phyloP scores from a whole-genome alignment of 2,329 filamentous ascomycete genomes.

The Colletotrichum eleusines region DNA sequence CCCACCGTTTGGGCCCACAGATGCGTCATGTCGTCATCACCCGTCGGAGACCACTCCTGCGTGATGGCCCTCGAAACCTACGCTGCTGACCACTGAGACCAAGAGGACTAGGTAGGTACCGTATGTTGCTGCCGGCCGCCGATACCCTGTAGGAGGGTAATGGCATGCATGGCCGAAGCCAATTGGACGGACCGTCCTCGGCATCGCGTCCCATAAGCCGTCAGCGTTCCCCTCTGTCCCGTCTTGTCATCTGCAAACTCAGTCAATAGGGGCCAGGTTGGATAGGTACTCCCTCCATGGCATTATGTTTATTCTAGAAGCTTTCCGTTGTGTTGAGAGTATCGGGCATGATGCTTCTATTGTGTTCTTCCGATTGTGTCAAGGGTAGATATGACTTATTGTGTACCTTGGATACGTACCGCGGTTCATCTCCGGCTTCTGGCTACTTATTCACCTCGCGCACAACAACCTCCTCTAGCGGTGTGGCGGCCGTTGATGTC shows the following conservation, averaged over 20 bases:
- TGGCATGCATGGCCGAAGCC: conserved; percentile 7
- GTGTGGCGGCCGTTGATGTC: background rate
- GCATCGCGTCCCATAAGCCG: conserved; percentile 12
- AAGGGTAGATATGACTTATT: too few species aligned
- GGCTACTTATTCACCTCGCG: background rate
- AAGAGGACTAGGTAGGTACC: background rate
- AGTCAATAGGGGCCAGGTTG: too few species aligned
- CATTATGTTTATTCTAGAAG: too few species aligned
- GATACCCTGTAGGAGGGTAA: background rate
- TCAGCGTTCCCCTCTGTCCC: background rate
- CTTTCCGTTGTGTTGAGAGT: too few species aligned
- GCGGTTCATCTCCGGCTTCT: background rate
- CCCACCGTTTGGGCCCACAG: conserved; percentile 17
- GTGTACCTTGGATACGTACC: too few species aligned
- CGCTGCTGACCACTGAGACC: conserved; percentile 19
- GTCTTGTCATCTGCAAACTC: background rate
- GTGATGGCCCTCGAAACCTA: conserved; percentile 6
- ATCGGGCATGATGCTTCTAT: too few species aligned
- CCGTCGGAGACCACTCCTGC: background rate
- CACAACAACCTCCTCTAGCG: background rate
- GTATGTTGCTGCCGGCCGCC: background rate
- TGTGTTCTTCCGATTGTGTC: too few species aligned
- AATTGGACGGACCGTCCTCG: conserved; percentile 10
- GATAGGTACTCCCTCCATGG: too few species aligned
- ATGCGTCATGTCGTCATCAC: conserved; percentile 39